phyloP scores from a whole-genome alignment of 2,329 filamentous ascomycete species.

The Escovopsis weberi region DNA sequence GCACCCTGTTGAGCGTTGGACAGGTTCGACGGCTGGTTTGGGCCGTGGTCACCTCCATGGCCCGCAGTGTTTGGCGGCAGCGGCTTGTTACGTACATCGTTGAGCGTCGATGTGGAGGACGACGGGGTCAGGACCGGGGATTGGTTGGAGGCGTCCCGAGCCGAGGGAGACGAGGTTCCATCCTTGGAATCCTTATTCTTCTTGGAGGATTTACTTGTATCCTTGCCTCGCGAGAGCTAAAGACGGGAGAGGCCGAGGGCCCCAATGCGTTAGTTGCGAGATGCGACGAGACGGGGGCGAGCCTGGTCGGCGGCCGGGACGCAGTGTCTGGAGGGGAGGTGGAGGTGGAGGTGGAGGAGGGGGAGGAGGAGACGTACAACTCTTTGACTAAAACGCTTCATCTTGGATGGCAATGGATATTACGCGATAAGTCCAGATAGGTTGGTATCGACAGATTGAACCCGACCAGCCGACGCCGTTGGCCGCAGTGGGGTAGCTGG shows the following conservation, averaged over 20 bases:
- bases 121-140: conserved; percentile 62
- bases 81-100: conserved; percentile 74
- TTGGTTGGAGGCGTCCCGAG: conserved; percentile 39
- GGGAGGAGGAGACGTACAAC: conserved; percentile 29
- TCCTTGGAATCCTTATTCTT: conserved; percentile 60
- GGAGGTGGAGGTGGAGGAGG: neutral
- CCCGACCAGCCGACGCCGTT: conserved; percentile 7
- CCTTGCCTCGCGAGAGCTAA: conserved; percentile 87
- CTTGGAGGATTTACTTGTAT: conserved; percentile 67
- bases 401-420: conserved; percentile 33
- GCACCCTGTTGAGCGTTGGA: conserved; percentile 21
- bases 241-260: neutral
- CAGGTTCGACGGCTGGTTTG: conserved; percentile 25
- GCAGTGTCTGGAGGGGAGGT: too few species aligned
- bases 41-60: conserved; percentile 27
- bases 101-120: conserved; percentile 76
- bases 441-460: conserved; percentile 4
- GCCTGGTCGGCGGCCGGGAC: neutral
- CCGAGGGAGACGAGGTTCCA: conserved; percentile 67
- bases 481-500: conserved; percentile 13
- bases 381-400: conserved; percentile 97
- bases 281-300: conserved; percentile 14
- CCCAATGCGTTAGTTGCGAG: conserved; percentile 2
- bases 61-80: conserved; percentile 42
- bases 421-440: conserved; percentile 1